Evolutionary conservation across 176 grass and related monocot species (phyloP).

Genomic region (Triticum dicoccoides): DNA sequence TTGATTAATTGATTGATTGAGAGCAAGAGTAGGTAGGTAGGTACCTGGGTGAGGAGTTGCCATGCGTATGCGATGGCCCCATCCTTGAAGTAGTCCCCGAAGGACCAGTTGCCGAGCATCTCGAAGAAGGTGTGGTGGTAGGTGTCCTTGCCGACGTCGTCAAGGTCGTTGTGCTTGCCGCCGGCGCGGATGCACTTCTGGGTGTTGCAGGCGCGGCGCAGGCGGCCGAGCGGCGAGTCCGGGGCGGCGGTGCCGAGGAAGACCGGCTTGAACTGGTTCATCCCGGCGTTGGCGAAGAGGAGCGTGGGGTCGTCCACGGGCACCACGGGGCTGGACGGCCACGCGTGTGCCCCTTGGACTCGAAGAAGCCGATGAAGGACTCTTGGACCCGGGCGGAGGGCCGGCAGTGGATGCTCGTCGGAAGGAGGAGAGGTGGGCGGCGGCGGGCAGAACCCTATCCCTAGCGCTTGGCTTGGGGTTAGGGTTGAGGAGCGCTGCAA

Average conservation of each 20-base stretch:
- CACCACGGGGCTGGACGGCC: conserved; percentile 78
- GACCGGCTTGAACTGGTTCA: conserved; percentile 94
- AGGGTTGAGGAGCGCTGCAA: no score
- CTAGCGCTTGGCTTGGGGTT: no score
- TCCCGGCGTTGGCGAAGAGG: conserved; percentile 83
- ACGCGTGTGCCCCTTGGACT: conserved; percentile 52
- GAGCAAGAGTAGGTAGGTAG: not conserved
- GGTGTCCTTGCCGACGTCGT: no score
- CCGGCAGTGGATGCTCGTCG: not conserved
- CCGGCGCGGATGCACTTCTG: conserved; percentile 95
- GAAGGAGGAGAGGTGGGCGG: not conserved
- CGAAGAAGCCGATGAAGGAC: conserved; percentile 57
- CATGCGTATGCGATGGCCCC: conserved; percentile 84
- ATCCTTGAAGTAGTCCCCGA: not conserved
- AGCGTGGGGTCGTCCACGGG: conserved; percentile 78
- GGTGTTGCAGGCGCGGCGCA: conserved; percentile 67
- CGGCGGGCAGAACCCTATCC: conserved; percentile 22
- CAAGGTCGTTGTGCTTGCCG: no score
- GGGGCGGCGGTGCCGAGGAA: conserved; percentile 77
- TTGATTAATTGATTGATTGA: no score
- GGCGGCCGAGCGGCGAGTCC: conserved; percentile 46
- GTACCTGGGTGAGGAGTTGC: conserved; percentile 76
- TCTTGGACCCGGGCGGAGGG: conserved; percentile 38
- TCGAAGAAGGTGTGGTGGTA: no score
- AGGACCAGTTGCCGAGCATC: no score